A percentile compares a stretch with the other conserved stretches of the same genome.
Evolutionary conservation across 2,329 filamentous ascomycete genomes (phyloP).

Genomic region (Scolecobasidium constrictum): DNA sequence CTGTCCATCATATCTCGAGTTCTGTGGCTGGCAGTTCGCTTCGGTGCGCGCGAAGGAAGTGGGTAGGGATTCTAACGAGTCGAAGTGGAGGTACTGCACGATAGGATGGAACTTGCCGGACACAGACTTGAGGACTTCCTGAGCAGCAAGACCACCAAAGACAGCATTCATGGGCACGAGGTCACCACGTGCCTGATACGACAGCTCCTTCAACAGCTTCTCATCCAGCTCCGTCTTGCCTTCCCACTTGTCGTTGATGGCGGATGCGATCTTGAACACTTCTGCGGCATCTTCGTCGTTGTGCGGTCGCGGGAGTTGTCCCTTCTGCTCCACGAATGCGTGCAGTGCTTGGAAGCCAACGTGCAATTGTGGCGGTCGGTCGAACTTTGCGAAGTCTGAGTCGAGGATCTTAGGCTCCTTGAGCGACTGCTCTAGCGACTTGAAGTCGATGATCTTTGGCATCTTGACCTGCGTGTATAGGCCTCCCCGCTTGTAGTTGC

Average conservation of each 20-base stretch:
- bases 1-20: slow-evolving; percentile 88
- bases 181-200: slow-evolving; percentile 88
- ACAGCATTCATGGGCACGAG: slow-evolving; percentile 87
- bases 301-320: slow-evolving; percentile 69
- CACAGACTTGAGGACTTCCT: slow-evolving; percentile 92
- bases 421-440: slow-evolving; percentile 64
- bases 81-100: slow-evolving; percentile 92
- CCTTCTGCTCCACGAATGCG: slow-evolving; percentile 66
- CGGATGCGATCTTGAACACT: slow-evolving; percentile 63
- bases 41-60: slow-evolving; percentile 63
- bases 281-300: slow-evolving; percentile 74
- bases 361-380: slow-evolving; percentile 85
- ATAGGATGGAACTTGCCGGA: slow-evolving; percentile 98
- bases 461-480: slow-evolving; percentile 96
- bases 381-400: slow-evolving; percentile 96
- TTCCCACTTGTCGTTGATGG: slow-evolving; percentile 53
- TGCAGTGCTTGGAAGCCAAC: slow-evolving; percentile 88
- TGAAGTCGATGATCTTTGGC: slow-evolving; percentile 88
- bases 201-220: slow-evolving; percentile 84
- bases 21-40: slow-evolving; percentile 75
- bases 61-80: slow-evolving; percentile 92
- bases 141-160: slow-evolving; percentile 86
- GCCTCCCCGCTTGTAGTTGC: slow-evolving; percentile 78
- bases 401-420: slow-evolving; percentile 83
- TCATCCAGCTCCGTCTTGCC: slow-evolving; percentile 79